Conservation (phyloP, 1,284 basidiomycete genomes). For the Marasmius tenuissimus region DNA sequence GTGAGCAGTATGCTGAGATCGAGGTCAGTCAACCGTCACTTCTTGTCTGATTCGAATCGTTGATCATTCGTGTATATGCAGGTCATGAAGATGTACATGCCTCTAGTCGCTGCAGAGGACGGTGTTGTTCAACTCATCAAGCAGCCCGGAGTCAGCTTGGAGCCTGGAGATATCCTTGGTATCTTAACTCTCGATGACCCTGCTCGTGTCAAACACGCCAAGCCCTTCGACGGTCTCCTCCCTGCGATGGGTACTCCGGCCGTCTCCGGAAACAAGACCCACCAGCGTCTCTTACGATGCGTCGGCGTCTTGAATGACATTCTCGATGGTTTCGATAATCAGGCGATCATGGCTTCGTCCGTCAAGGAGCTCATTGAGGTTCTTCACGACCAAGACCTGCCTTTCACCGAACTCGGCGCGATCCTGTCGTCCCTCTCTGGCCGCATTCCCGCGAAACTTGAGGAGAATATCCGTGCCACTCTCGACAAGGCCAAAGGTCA, state of each 20-base stretch:
- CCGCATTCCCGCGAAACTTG: slow-evolving; percentile 90
- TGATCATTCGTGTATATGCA: slow-evolving; percentile 30
- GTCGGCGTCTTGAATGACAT: slow-evolving; percentile 88
- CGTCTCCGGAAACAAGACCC: slow-evolving; percentile 88
- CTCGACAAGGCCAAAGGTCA: slow-evolving; percentile 80
- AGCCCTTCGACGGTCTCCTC: slow-evolving; percentile 94
- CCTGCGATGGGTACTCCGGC: slow-evolving; percentile 84
- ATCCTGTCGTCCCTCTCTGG: slow-evolving; percentile 91
- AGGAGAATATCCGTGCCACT: slow-evolving; percentile 80
- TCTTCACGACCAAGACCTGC: slow-evolving; percentile 83
- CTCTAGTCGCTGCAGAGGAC: slow-evolving; percentile 93
- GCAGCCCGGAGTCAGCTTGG: slow-evolving; percentile 94
- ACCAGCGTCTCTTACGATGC: slow-evolving; percentile 84
- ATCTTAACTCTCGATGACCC: slow-evolving; percentile 98
- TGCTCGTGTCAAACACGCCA: slow-evolving; percentile 95
- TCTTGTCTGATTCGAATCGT: background rate
- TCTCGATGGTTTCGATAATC: slow-evolving; percentile 94
- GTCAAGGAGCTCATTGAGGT: slow-evolving; percentile 82
- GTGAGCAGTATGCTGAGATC: slow-evolving; percentile 97
- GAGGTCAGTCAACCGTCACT: slow-evolving; percentile 56
- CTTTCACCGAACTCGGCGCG: slow-evolving; percentile 84
- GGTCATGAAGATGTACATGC: slow-evolving; percentile 99
- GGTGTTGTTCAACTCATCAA: slow-evolving; percentile 97
- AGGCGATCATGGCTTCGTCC: slow-evolving; percentile 80
- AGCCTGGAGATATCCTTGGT: slow-evolving; percentile 98